Percentiles rank a stretch among this genome's conserved stretches.
phyloP scores from a whole-genome alignment of 306 rosid species.

The Inga leiocalycina region DNA sequence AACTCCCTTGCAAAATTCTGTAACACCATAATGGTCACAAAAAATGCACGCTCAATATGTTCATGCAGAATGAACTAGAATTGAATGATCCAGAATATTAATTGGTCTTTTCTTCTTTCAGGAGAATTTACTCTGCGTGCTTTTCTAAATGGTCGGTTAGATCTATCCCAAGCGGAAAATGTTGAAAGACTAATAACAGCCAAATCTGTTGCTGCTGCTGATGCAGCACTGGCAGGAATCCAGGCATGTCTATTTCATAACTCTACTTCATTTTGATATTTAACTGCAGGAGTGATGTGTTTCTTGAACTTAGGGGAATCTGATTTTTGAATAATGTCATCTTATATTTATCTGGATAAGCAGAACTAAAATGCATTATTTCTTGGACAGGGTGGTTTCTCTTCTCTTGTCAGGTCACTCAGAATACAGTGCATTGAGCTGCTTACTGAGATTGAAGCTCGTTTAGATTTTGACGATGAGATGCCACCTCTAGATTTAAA shows the following conservation, averaged over 20 bases:
- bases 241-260: conserved; percentile 59
- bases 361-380: conserved; percentile 21
- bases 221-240: conserved; percentile 89
- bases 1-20: neutral
- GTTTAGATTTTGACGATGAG: conserved; percentile 91
- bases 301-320: conserved; percentile 16
- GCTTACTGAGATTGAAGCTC: conserved; percentile 98
- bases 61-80: neutral
- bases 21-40: neutral
- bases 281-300: neutral
- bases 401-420: conserved; percentile 72
- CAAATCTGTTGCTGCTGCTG: conserved; percentile 87
- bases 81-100: neutral
- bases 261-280: conserved; percentile 3
- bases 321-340: conserved; percentile 10
- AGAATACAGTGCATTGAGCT: conserved; percentile 83
- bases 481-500: conserved; percentile 84
- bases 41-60: neutral
- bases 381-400: conserved; percentile 82
- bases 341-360: neutral
- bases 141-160: conserved; percentile 91
- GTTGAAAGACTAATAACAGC: conserved; percentile 69
- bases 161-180: conserved; percentile 92
- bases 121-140: conserved; percentile 98
- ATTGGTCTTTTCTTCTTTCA: conserved; percentile 36